Conservation (phyloP, 2,329 filamentous ascomycete genomes). For the Fusarium tuaranense region DNA sequence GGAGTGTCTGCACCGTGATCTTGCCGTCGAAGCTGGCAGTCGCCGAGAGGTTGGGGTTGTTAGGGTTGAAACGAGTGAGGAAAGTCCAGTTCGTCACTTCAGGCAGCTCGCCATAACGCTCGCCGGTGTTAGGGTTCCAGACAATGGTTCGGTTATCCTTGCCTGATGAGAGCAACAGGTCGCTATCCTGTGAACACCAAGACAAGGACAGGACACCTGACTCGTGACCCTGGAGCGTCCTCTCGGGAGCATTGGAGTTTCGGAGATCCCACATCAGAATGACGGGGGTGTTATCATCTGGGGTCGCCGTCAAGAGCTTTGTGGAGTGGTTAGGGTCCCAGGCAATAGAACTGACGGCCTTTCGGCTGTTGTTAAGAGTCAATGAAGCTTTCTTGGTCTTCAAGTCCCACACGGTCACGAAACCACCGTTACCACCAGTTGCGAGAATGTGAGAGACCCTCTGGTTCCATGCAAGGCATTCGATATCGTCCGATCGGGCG, state of each 20-base stretch:
- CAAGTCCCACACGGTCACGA: conserved; percentile 98
- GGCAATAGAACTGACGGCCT: conserved; percentile 92
- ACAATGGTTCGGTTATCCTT: conserved; percentile 96
- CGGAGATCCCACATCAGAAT: conserved; percentile 95
- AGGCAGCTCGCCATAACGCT: conserved; percentile 90
- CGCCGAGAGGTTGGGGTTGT: conserved; percentile 91
- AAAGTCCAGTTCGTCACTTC: conserved; percentile 99
- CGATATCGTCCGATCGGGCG: conserved; percentile 92
- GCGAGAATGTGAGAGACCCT: conserved; percentile 97
- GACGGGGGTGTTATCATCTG: conserved; percentile 87
- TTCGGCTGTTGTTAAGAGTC: conserved; percentile 94
- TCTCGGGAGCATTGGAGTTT: conserved; percentile 95
- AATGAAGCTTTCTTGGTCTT: conserved; percentile 98
- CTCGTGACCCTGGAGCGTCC: conserved; percentile 90
- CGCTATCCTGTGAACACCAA: conserved; percentile 93
- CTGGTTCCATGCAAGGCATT: conserved; percentile 98
- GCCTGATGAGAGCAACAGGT: conserved; percentile 90
- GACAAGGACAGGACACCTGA: conserved; percentile 93
- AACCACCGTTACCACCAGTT: conserved; percentile 91
- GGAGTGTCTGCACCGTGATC: conserved; percentile 91
- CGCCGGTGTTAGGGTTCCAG: conserved; percentile 95
- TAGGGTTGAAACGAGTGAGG: conserved; percentile 92
- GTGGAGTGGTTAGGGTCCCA: conserved; percentile 98
- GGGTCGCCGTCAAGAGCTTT: conserved; percentile 91
- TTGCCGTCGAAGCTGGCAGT: conserved; percentile 98